A percentile compares a stretch with the other conserved stretches of the same genome.
Conservation (phyloP, 305 asterid genomes). For the Fraxinus platypoda region DNA sequence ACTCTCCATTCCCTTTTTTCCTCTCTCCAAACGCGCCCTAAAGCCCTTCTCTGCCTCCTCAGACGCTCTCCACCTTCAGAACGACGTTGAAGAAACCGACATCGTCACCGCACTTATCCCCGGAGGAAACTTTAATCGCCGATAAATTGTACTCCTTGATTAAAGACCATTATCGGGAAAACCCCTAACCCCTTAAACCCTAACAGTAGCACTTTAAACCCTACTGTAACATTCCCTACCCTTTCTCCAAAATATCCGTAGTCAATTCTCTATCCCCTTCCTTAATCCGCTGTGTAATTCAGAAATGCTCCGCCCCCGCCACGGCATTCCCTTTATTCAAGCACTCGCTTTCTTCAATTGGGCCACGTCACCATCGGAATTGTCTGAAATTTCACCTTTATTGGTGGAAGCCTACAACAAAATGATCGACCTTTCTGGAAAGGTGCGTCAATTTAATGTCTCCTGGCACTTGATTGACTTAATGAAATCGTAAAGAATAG, state of each 20-base stretch:
- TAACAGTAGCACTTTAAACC: constrained; percentile 36
- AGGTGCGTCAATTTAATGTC: constrained; percentile 69
- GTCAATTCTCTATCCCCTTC: constrained; percentile 33
- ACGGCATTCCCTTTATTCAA: constrained; percentile 76
- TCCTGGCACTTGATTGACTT: constrained; percentile 66
- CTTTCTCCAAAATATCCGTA: constrained; percentile 53
- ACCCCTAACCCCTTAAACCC: constrained; percentile 46
- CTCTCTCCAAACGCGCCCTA: constrained; percentile 20
- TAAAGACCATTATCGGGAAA: constrained; percentile 66
- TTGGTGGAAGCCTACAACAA: constrained; percentile 44
- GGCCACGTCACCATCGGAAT: constrained; percentile 33
- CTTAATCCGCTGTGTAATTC: constrained; percentile 48
- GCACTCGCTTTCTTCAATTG: constrained; percentile 83
- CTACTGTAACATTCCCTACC: constrained; percentile 46
- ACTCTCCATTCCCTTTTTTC: constrained; percentile 15
- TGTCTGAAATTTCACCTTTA: not conserved
- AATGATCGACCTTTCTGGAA: constrained; percentile 71
- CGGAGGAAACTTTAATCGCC: constrained; percentile 41
- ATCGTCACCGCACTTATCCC: constrained; percentile 26
- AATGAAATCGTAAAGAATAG: constrained; percentile 45
- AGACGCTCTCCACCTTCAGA: constrained; percentile 13
- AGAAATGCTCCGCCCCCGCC: constrained; percentile 69
- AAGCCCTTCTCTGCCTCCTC: constrained; percentile 26
- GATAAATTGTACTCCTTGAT: constrained; percentile 53
- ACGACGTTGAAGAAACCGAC: not conserved